phyloP scores from a whole-genome alignment of 2,329 filamentous ascomycete genomes.

The Penicillium frequentans region DNA sequence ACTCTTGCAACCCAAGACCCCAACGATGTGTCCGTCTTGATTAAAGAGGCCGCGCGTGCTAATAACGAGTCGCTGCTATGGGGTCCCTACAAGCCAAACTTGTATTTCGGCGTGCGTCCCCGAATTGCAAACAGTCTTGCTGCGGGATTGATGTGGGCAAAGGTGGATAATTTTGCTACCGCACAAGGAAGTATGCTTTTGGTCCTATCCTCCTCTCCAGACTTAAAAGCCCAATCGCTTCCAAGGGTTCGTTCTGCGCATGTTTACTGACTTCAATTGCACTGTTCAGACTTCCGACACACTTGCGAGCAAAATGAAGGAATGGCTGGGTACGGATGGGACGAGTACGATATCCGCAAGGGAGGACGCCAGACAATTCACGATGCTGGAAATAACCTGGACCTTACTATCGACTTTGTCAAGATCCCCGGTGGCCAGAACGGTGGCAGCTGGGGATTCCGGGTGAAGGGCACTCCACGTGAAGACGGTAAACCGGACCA shows the following conservation, averaged over 20 bases:
- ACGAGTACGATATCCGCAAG: constrained; percentile 86
- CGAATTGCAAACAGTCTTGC: constrained; percentile 77
- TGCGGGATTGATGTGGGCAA: constrained; percentile 84
- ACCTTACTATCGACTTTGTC: constrained; percentile 90
- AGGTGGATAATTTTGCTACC: constrained; percentile 73
- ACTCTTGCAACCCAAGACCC: constrained; percentile 27
- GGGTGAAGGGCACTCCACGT: constrained; percentile 78
- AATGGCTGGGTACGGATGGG: constrained; percentile 96
- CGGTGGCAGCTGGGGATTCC: constrained; percentile 88
- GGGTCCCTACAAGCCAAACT: constrained; percentile 90
- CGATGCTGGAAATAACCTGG: constrained; percentile 82
- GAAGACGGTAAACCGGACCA: constrained; percentile 66
- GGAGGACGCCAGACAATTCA: constrained; percentile 90
- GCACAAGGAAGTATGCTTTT: constrained; percentile 69
- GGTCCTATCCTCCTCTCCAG: neutral
- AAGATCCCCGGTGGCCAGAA: constrained; percentile 84
- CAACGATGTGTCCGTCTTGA: constrained; percentile 36
- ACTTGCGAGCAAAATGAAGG: constrained; percentile 95
- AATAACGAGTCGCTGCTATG: constrained; percentile 86
- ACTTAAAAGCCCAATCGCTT: neutral
- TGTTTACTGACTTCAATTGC: neutral
- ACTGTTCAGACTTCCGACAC: constrained; percentile 68
- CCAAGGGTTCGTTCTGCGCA: neutral
- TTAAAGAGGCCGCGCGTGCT: constrained; percentile 45
- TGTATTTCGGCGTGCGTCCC: constrained; percentile 90